Evolutionary conservation across 495 filamentous ascomycete species (phyloP).

Genomic region (Tuber umbilicatum): DNA sequence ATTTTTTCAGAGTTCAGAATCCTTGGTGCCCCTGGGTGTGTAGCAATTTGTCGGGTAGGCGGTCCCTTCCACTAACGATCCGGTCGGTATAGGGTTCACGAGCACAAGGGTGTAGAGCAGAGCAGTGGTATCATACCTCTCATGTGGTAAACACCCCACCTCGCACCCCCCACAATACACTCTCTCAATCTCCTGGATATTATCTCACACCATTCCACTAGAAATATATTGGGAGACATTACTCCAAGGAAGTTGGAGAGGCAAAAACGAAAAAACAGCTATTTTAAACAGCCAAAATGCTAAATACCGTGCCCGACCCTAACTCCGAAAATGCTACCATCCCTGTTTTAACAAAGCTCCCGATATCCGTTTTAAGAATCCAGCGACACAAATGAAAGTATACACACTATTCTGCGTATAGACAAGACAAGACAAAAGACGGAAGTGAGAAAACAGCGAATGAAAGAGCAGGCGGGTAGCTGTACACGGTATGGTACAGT

Average conservation of each 20-base stretch:
- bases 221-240: not conserved
- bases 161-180: not conserved
- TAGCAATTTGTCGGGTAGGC: not conserved
- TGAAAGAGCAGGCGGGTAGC: not conserved
- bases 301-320: not conserved
- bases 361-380: not conserved
- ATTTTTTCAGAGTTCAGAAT: not conserved
- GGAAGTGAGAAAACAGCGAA: not conserved
- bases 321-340: not conserved
- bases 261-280: not conserved
- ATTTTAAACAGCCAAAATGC: not conserved
- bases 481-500: not conserved
- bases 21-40: not conserved
- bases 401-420: slow-evolving; percentile 4
- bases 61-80: not conserved
- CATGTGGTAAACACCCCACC: not conserved
- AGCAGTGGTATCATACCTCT: not conserved
- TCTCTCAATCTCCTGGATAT: not conserved
- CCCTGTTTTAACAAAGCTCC: not conserved
- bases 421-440: slow-evolving; percentile 3
- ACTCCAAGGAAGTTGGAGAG: not conserved
- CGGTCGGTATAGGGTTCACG: not conserved
- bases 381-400: not conserved
- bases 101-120: not conserved
- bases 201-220: not conserved